Percentiles rank a stretch among this genome's conserved stretches.
Conservation (phyloP, 352 stramenopile genomes). For the Phytophthora cryptogea region DNA sequence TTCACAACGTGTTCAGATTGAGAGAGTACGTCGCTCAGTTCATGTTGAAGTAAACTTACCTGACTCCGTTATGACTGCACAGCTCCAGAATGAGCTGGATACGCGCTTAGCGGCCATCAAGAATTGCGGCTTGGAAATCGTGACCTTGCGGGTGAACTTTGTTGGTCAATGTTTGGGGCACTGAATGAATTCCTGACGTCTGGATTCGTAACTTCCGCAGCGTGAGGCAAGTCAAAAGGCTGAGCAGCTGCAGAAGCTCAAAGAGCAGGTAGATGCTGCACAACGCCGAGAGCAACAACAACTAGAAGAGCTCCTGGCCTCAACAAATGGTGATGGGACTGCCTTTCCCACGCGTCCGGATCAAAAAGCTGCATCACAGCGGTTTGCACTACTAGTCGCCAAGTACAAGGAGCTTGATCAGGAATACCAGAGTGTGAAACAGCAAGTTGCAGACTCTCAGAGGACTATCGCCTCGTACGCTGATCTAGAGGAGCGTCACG, state of each 20-base stretch:
- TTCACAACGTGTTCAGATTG: conserved; percentile 50
- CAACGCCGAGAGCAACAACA: conserved; percentile 50
- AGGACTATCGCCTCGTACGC: conserved; percentile 30
- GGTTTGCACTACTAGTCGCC: conserved; percentile 54
- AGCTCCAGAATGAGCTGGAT: conserved; percentile 72
- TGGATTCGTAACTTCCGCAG: conserved; percentile 25
- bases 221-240: conserved; percentile 56
- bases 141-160: conserved; percentile 50
- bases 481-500: conserved; percentile 54
- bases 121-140: conserved; percentile 65
- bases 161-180: not conserved
- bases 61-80: not conserved
- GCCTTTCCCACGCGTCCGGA: conserved; percentile 6
- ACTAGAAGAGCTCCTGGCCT: conserved; percentile 37
- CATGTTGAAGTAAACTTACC: conserved; percentile 7
- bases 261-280: conserved; percentile 30
- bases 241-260: conserved; percentile 42
- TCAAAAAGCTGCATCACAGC: conserved; percentile 43
- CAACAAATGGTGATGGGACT: conserved; percentile 15
- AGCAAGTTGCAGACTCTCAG: conserved; percentile 44
- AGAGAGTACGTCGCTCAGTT: conserved; percentile 31
- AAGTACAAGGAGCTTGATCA: conserved; percentile 74
- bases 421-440: conserved; percentile 35
- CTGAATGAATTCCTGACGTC: not conserved
- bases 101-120: conserved; percentile 56